A percentile compares a stretch with the other conserved stretches of the same genome.
Conservation (phyloP, 108 stramenopile species). For the Cyclotella choctawhatcheeana region DNA sequence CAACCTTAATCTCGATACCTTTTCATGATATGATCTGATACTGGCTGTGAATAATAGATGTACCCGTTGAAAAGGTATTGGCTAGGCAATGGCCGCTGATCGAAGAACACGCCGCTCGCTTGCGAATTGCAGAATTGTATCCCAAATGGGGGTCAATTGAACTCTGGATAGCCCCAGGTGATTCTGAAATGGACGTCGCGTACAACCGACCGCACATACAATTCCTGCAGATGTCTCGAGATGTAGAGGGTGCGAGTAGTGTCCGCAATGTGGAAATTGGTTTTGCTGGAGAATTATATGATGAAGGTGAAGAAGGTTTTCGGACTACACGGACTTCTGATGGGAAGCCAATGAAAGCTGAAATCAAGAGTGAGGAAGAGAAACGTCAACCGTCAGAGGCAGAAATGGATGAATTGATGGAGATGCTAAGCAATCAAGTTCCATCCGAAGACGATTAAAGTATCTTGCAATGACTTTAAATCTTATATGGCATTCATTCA, state of each 20-base stretch:
- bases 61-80: slow-evolving; percentile 65
- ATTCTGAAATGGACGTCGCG: slow-evolving; percentile 86
- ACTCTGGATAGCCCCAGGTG: slow-evolving; percentile 82
- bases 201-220: slow-evolving; percentile 70
- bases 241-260: slow-evolving; percentile 29
- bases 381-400: slow-evolving; percentile 58
- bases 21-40: not conserved
- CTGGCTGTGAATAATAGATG: slow-evolving; percentile 45
- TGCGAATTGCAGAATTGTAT: slow-evolving; percentile 76
- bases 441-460: slow-evolving; percentile 23
- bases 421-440: slow-evolving; percentile 50
- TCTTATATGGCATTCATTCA: no score
- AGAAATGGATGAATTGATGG: slow-evolving; percentile 66
- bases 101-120: slow-evolving; percentile 74
- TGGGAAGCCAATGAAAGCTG: slow-evolving; percentile 69
- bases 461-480: no score
- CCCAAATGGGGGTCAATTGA: slow-evolving; percentile 64
- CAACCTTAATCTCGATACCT: no score
- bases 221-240: slow-evolving; percentile 58
- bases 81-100: slow-evolving; percentile 80
- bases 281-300: slow-evolving; percentile 84
- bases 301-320: slow-evolving; percentile 76
- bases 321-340: slow-evolving; percentile 74
- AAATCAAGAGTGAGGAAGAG: slow-evolving; percentile 46
- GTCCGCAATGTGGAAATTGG: slow-evolving; percentile 68